Percentiles rank a stretch among this genome's conserved stretches.
phyloP scores from a whole-genome alignment of 2,329 filamentous ascomycete genomes.

The Fusarium graminum region DNA sequence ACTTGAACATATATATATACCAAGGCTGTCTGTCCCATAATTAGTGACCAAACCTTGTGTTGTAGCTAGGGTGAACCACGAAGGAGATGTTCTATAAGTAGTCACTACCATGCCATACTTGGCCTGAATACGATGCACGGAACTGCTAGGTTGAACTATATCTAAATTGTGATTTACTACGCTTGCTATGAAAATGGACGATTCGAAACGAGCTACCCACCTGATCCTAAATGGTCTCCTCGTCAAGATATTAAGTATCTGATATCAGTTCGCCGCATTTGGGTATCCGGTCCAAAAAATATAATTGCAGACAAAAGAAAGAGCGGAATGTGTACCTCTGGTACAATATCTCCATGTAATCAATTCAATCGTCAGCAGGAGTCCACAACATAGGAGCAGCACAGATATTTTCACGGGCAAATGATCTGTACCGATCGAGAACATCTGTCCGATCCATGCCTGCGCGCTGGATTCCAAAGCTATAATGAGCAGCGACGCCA shows the following conservation, averaged over 20 bases:
- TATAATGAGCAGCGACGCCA: slow-evolving; percentile 67
- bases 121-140: neutral
- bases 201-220: neutral
- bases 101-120: neutral
- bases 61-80: neutral
- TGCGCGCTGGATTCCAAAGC: slow-evolving; percentile 57
- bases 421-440: slow-evolving; percentile 65
- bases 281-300: neutral
- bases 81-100: neutral
- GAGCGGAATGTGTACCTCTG: neutral
- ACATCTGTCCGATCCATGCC: slow-evolving; percentile 66
- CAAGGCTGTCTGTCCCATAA: neutral
- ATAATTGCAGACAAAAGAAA: slow-evolving; percentile 7
- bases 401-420: slow-evolving; percentile 66
- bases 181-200: neutral
- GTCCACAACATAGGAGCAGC: slow-evolving; percentile 50
- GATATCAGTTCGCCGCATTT: neutral
- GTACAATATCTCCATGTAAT: neutral
- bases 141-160: neutral
- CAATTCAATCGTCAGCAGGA: slow-evolving; percentile 32
- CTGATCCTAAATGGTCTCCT: neutral
- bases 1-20: neutral
- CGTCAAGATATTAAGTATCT: neutral
- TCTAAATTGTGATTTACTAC: neutral
- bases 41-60: neutral